A percentile compares a stretch with the other conserved stretches of the same genome.
These are phyloP conservation scores for Leishmania aethiopica DNA, from an alignment of 208 protist genomes.

Conservation along the genomic window DNA sequence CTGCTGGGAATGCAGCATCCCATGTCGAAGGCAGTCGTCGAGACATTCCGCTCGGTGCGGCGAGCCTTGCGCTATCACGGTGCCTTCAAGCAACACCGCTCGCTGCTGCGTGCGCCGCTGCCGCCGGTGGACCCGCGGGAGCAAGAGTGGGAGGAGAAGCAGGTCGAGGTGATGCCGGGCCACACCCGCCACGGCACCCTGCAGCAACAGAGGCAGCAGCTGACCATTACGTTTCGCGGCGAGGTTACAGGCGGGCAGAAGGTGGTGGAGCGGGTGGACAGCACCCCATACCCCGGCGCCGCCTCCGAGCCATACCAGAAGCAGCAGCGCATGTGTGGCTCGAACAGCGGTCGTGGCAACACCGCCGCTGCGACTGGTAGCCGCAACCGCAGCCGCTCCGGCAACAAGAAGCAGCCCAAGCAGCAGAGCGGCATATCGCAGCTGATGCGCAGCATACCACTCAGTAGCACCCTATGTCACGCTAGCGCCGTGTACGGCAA, in stretches of 20 bases:
- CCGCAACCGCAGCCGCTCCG: constrained; percentile 21
- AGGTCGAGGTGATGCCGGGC: constrained; percentile 39
- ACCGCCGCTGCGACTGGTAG: neutral
- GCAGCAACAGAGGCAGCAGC: constrained; percentile 56
- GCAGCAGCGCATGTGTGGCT: constrained; percentile 4
- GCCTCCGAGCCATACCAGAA: constrained; percentile 45
- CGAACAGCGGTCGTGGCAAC: constrained; percentile 14
- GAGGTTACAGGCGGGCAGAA: constrained; percentile 69
- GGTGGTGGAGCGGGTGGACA: constrained; percentile 66
- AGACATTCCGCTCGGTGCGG: constrained; percentile 76
- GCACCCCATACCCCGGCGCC: constrained; percentile 69
- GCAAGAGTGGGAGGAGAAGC: constrained; percentile 50
- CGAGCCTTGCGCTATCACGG: constrained; percentile 53
- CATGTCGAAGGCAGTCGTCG: constrained; percentile 72
- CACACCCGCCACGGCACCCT: constrained; percentile 53
- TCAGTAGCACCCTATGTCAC: constrained; percentile 50
- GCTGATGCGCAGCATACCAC: constrained; percentile 59
- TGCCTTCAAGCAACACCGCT: constrained; percentile 79
- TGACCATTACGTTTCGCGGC: constrained; percentile 87
- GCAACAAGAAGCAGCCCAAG: constrained; percentile 9
- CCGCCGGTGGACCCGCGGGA: constrained; percentile 76
- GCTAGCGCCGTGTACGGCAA: constrained; percentile 77
- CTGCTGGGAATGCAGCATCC: constrained; percentile 76
- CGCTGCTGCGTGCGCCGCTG: constrained; percentile 61
- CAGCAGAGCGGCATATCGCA: constrained; percentile 33